Evolutionary conservation across 257 asterid species (phyloP), one percentile per base, ranked within the genome.

Genomic region (Striga asiatica): DNA sequence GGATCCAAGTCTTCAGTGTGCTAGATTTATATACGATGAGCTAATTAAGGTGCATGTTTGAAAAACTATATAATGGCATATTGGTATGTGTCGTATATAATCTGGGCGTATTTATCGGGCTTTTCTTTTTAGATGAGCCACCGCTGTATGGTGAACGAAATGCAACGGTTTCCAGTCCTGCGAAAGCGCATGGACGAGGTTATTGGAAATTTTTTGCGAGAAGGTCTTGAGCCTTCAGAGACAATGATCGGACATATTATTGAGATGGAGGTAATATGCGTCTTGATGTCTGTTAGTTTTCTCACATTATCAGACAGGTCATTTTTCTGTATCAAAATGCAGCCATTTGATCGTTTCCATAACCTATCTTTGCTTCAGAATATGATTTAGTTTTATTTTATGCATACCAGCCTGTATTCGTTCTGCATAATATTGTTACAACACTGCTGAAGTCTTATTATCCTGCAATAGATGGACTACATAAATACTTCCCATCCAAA

Each of bases 1-100:
- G 79, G 97, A 92, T 71, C 97, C 97, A 38, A 88, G 97, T 77
- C 88, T 92, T 66, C 99, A 92, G 47, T 92, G 97, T 73, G 95
- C 97, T 52, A 73, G 95, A 66, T 92, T 88, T 68, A 83, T 92
- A 55, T 92, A 82, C 42, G 95, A 88, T 69, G 99, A 92, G 85
- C 74, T 92, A 66, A 78, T 92, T 58, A 92, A 80, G 94, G 99
- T 88, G 73, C 52, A 17, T 27, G 22, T 18, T 54, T 47, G 8
- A 9, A 19, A n/a, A 43, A 41, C 19, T 13, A 11, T 51, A 37
- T 57, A 19, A 8, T 57, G 48, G 60, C 28, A 42, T 35, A 5
- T 63, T 47, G 38, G 3, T 54, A 39, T 37, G 18, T 47, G 31
- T 62, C 18, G 23, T 62, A 24, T 52, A 47, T 16, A 17, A 13